A percentile compares a stretch with the other conserved stretches of the same genome.
These are phyloP conservation scores for Populus trichocarpa DNA, from an alignment of 441 rosid species.

Conservation along the genomic window DNA sequence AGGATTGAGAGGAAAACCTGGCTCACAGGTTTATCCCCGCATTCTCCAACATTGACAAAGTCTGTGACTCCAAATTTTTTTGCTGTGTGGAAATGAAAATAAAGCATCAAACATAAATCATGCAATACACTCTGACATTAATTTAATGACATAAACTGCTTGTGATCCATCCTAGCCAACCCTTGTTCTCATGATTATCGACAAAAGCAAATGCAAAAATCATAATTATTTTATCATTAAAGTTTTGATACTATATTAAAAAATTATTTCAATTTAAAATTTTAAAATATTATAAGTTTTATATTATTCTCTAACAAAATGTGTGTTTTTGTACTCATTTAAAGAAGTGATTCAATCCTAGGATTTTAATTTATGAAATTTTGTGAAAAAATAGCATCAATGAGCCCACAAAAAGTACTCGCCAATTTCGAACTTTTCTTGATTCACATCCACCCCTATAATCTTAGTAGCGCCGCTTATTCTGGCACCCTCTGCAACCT, in stretches of 20 bases:
- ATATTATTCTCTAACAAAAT: too few species aligned
- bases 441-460: conserved; percentile 68
- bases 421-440: conserved; percentile 65
- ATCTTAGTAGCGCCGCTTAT: conserved; percentile 69
- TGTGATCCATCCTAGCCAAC: not conserved
- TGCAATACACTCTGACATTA: not conserved
- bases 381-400: not conserved
- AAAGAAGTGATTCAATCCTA: not conserved
- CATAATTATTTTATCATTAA: not conserved
- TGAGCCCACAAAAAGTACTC: conserved; percentile 17
- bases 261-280: not conserved
- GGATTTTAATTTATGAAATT: not conserved
- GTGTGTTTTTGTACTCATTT: not conserved
- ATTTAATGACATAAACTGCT: not conserved
- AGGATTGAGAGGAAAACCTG: conserved; percentile 39
- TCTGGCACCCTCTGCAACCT: conserved; percentile 90
- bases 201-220: not conserved
- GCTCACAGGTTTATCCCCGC: conserved; percentile 46
- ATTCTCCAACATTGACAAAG: conserved; percentile 51
- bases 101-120: not conserved
- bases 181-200: not conserved
- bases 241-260: too few species aligned
- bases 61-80: conserved; percentile 67
- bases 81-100: conserved; percentile 28
- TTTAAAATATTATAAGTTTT: too few species aligned